Conservation (phyloP, 345 rosid species). For the Ailanthus altissimus region DNA sequence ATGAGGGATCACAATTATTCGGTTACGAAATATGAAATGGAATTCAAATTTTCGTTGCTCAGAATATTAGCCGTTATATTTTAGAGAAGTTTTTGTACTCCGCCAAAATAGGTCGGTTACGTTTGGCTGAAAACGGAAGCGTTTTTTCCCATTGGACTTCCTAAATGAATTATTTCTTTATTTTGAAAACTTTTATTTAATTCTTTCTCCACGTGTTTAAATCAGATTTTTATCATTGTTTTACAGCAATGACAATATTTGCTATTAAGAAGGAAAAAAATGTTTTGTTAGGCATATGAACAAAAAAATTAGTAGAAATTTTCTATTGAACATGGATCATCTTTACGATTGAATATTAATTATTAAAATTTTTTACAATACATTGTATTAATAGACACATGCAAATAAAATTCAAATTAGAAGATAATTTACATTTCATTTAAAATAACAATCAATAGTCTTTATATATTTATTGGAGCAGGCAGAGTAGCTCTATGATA, state of each 20-base stretch:
- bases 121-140: not conserved
- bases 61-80: slow-evolving; percentile 12
- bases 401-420: too few species aligned
- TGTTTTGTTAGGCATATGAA: too few species aligned
- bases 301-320: too few species aligned
- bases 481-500: too few species aligned
- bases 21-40: not conserved
- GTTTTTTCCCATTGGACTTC: not conserved
- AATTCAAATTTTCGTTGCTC: slow-evolving; percentile 23
- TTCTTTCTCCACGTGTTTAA: not conserved
- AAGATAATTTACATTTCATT: too few species aligned
- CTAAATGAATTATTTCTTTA: not conserved
- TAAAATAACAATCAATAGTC: too few species aligned
- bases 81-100: not conserved
- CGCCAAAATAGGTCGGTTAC: slow-evolving; percentile 9
- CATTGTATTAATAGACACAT: too few species aligned
- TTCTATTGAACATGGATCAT: too few species aligned
- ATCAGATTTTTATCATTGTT: not conserved
- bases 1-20: slow-evolving; percentile 6
- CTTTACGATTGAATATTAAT: too few species aligned
- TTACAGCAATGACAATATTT: not conserved
- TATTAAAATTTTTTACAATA: too few species aligned
- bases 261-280: too few species aligned
- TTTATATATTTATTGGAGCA: too few species aligned
- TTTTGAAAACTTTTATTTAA: not conserved